These are phyloP conservation scores for Kodamaea neixiangensis DNA, from an alignment of 805 yeast genomes.

Conservation along the genomic window DNA sequence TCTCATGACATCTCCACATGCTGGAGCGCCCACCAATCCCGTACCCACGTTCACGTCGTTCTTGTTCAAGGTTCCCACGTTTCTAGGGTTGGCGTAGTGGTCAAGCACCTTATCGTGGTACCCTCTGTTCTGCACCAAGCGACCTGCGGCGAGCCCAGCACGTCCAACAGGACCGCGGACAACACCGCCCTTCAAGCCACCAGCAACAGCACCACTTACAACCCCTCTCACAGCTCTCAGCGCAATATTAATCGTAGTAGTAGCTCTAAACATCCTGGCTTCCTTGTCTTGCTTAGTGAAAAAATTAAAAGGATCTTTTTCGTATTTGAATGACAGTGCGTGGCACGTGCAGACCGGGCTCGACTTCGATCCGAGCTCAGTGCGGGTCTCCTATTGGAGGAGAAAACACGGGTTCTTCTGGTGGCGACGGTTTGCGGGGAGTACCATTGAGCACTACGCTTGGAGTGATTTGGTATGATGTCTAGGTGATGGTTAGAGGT, in stretches of 20 bases:
- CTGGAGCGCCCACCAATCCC: constrained; percentile 98
- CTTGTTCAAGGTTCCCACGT: constrained; percentile 92
- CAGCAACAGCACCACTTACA: neutral
- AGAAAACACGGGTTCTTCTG: no score
- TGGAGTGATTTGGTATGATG: no score
- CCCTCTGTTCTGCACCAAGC: constrained; percentile 22
- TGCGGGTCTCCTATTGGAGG: neutral
- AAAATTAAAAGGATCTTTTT: neutral
- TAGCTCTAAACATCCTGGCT: constrained; percentile 2
- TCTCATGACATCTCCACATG: constrained; percentile 99
- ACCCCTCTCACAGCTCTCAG: neutral
- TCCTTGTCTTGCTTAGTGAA: neutral
- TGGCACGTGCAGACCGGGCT: neutral
- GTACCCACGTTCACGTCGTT: constrained; percentile 80
- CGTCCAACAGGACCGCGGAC: neutral
- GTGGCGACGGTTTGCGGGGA: no score
- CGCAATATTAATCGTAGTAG: neutral
- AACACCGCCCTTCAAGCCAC: no score
- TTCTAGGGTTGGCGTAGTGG: constrained; percentile 95
- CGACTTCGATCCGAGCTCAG: neutral
- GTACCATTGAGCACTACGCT: no score
- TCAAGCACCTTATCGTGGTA: constrained; percentile 94
- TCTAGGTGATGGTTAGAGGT: no score
- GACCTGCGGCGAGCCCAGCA: constrained; percentile 5
- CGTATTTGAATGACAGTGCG: neutral